phyloP scores from a whole-genome alignment of 345 rosid genomes.

The Bruguiera parviflora region DNA sequence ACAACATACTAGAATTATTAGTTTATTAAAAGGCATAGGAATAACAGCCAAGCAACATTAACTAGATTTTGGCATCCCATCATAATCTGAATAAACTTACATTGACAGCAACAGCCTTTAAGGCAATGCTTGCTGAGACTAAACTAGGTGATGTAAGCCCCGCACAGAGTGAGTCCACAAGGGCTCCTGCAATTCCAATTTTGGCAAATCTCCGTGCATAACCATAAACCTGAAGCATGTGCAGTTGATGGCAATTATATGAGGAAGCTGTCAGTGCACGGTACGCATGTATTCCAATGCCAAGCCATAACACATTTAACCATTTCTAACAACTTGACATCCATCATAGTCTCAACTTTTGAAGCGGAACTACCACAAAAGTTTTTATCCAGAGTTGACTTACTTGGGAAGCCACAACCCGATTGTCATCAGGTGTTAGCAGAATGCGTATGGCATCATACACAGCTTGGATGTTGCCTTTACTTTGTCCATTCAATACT shows the following conservation, averaged over 20 bases:
- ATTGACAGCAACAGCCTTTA: conserved; percentile 84
- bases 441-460: conserved; percentile 74
- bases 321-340: too few relatives aligned
- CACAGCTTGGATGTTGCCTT: conserved; percentile 41
- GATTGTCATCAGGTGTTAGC: conserved; percentile 82
- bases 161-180: conserved; percentile 56
- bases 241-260: background rate
- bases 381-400: conserved; percentile 23
- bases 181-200: conserved; percentile 67
- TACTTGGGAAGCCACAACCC: conserved; percentile 95
- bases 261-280: background rate
- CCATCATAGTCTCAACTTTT: background rate
- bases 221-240: conserved; percentile 70
- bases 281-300: background rate
- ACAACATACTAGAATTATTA: too few relatives aligned
- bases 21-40: background rate
- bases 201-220: conserved; percentile 87
- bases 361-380: background rate
- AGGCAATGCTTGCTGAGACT: conserved; percentile 71
- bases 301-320: background rate
- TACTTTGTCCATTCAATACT: conserved; percentile 43
- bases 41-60: background rate
- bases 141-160: conserved; percentile 73
- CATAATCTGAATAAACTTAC: conserved; percentile 38
- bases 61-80: background rate